phyloP scores from a whole-genome alignment of 2,329 filamentous ascomycete species.

The Fusarium sp. region DNA sequence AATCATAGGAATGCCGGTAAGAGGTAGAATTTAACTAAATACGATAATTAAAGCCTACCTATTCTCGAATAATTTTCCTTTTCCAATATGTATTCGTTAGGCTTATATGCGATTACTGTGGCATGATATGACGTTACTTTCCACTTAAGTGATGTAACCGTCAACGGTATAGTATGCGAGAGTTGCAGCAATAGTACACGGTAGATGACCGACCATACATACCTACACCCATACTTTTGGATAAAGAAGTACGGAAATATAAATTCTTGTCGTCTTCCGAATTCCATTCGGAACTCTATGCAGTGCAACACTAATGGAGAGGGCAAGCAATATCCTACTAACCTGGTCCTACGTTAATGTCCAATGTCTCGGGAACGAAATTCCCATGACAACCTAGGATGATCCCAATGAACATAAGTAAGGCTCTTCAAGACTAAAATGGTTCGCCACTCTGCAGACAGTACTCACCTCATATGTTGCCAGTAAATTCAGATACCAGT shows the following conservation, averaged over 20 bases:
- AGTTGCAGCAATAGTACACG: neutral
- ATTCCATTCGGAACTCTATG: neutral
- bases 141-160: slow-evolving; percentile 22
- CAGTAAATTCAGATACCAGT: neutral
- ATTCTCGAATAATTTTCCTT: neutral
- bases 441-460: neutral
- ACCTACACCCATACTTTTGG: too few relatives aligned
- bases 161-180: neutral
- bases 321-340: neutral
- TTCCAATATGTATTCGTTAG: neutral
- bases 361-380: slow-evolving; percentile 5
- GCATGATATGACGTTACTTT: slow-evolving; percentile 29
- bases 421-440: neutral
- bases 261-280: neutral
- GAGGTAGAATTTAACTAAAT: slow-evolving; percentile 9
- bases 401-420: slow-evolving; percentile 6
- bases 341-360: neutral
- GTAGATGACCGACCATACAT: too few relatives aligned
- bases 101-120: slow-evolving; percentile 5
- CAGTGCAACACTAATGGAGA: neutral
- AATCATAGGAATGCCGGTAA: slow-evolving; percentile 20
- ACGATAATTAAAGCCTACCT: slow-evolving; percentile 2
- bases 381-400: slow-evolving; percentile 7
- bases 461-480: slow-evolving; percentile 10
- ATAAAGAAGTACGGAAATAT: too few relatives aligned